Percentiles rank a stretch among this genome's conserved stretches.
Conservation (phyloP, 169 alveolate genomes). For the Plasmodium billcollinsi region DNA sequence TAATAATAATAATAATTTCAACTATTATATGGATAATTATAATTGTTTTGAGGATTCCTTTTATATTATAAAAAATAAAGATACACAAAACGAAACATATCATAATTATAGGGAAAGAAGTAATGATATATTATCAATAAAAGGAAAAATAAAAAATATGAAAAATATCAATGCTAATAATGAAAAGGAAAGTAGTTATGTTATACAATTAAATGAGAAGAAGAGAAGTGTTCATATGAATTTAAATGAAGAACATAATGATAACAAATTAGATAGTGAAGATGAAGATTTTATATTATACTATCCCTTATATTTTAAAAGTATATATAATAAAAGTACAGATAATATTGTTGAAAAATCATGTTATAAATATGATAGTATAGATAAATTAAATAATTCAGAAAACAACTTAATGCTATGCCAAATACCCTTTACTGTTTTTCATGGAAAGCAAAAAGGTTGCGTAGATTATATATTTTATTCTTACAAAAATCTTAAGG, state of each 20-base stretch:
- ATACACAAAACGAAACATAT: background rate
- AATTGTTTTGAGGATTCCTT: constrained; percentile 13
- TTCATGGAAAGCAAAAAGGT: constrained; percentile 90
- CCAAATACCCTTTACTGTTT: constrained; percentile 85
- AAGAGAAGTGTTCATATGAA: background rate
- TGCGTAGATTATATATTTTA: constrained; percentile 89
- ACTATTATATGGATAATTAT: constrained; percentile 11
- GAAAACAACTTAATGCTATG: constrained; percentile 38
- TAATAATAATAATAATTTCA: no score
- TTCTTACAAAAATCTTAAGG: constrained; percentile 77
- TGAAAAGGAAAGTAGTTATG: background rate
- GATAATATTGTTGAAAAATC: constrained; percentile 21
- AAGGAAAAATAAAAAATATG: background rate
- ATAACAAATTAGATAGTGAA: background rate
- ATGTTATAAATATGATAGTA: constrained; percentile 58
- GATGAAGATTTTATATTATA: constrained; percentile 43
- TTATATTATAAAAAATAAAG: constrained; percentile 7
- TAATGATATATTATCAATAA: background rate
- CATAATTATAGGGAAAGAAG: background rate
- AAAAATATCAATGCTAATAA: background rate
- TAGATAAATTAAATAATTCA: constrained; percentile 23
- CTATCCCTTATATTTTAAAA: constrained; percentile 68
- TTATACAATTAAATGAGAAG: background rate
- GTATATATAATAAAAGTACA: constrained; percentile 41
- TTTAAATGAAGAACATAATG: background rate